These are phyloP conservation scores for Mesembryanthemum crystallinum DNA, from an alignment of 148 eudicot genomes.

Conservation along the genomic window DNA sequence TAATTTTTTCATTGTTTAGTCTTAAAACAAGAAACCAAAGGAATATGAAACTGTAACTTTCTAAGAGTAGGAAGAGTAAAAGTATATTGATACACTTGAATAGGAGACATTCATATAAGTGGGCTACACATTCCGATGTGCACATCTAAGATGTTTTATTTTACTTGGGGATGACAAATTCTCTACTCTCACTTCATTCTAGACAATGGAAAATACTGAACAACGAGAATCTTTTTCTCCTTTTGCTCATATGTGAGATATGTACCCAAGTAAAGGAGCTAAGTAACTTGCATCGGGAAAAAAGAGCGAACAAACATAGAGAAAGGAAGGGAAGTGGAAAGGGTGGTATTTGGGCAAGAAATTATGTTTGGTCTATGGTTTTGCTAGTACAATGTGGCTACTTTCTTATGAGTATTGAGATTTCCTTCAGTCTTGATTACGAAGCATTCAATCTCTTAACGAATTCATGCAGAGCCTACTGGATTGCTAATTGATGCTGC, in stretches of 20 bases:
- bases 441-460: not conserved
- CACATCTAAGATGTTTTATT: not conserved
- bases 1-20: not conserved
- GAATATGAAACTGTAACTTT: not conserved
- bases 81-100: not conserved
- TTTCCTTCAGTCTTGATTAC: not conserved
- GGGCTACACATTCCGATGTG: not conserved
- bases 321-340: too few species aligned
- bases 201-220: not conserved
- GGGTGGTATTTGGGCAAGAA: not conserved
- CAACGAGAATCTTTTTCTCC: not conserved
- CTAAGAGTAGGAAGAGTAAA: not conserved
- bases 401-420: not conserved
- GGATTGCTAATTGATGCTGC: conserved; percentile 96
- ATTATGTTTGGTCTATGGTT: not conserved
- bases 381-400: not conserved
- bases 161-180: not conserved
- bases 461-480: conserved; percentile 64
- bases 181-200: not conserved
- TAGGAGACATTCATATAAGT: not conserved
- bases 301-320: too few species aligned
- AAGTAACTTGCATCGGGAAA: too few species aligned
- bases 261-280: not conserved
- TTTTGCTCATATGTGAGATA: not conserved
- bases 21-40: not conserved